Evolutionary conservation across 179 eudicot species (phyloP), one percentile per base, ranked within the genome.

Genomic region (Heliamphora pulchella): DNA sequence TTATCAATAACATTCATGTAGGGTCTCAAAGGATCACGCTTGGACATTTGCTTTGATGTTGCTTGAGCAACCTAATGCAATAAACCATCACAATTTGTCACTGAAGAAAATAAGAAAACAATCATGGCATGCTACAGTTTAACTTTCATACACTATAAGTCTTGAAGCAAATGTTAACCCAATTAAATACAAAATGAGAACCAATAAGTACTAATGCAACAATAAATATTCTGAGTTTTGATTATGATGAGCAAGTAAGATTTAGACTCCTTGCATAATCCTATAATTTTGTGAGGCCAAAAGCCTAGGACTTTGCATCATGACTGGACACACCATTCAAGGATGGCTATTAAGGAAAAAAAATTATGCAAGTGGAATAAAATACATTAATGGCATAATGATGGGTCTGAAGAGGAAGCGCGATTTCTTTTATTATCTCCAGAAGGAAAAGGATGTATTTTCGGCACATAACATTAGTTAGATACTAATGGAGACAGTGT

Each of bases 11-110:
- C 82, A 80, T 88, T 87, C 99, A 96, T 96, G 90, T 88, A 94
- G 39, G 93, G 91, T 85, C 97, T 89, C 66, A 94, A 83, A 62
- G 97, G 97, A 87, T 96, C 99, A 82, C 98, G 98, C 91, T 91
- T 94, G 6, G 99, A 96, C 96, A 96, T 96, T 79, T 96, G 99
- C 81, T 91, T 96, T 8, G 99, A 96, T 59, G 99, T 96, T 70
- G 97, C 99, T 88, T 96, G 98, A 84, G 99, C 92, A 89, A 95
- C 97, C 98, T 95, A 87, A 83, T 15, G 48, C 14, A 75, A 10
- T 14, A 51, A 82, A 64, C 15, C 78, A 78, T 53, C 74, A 64
- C 39, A 78, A 51, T 54, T 78, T 63, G 47, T 50, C 50, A 66
- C 17, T 0, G 55, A 47, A 14, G 8, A 48, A 70, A 4, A 68